Evolutionary conservation across 2,329 filamentous ascomycete species (phyloP).

Genomic region (Aspergillus calidoustus): DNA sequence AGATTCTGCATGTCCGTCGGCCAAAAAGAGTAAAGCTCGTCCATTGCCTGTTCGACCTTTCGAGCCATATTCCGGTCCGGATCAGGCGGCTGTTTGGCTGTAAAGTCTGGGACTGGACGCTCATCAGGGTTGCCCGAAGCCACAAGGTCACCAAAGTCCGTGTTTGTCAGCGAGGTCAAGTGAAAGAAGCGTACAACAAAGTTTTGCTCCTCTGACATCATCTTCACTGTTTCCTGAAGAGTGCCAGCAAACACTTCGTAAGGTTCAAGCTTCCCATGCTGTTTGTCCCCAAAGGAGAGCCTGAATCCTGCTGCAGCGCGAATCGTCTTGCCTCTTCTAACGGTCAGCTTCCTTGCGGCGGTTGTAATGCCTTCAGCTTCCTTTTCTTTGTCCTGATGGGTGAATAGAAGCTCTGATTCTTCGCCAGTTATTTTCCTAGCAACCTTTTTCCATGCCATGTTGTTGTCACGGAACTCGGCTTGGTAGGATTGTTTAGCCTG

Average conservation of each 20-base stretch:
- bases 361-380: conserved; percentile 70
- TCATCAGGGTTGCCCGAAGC: conserved; percentile 67
- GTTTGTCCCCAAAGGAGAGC: conserved; percentile 53
- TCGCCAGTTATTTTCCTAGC: conserved; percentile 76
- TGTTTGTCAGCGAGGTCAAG: conserved; percentile 77
- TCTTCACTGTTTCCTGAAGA: conserved; percentile 78
- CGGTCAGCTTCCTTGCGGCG: conserved; percentile 85
- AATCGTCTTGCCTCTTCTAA: conserved; percentile 86
- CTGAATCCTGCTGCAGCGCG: conserved; percentile 49
- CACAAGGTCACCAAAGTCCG: conserved; percentile 84
- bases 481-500: conserved; percentile 78
- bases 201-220: conserved; percentile 93
- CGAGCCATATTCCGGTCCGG: conserved; percentile 86
- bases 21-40: conserved; percentile 83
- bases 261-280: conserved; percentile 70
- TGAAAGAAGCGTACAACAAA: conserved; percentile 98
- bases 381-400: conserved; percentile 84
- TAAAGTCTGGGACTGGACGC: conserved; percentile 74
- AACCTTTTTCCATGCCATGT: conserved; percentile 78
- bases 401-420: conserved; percentile 85
- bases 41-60: conserved; percentile 83
- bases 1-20: conserved; percentile 76
- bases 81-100: conserved; percentile 77
- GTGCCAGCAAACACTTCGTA: conserved; percentile 82
- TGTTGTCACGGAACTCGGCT: conserved; percentile 77